Evolutionary conservation across 192 early-diverging fungal genomes (phyloP), one percentile per base, ranked within the genome.

Genomic region (Phycomyces blakesleeanus): DNA sequence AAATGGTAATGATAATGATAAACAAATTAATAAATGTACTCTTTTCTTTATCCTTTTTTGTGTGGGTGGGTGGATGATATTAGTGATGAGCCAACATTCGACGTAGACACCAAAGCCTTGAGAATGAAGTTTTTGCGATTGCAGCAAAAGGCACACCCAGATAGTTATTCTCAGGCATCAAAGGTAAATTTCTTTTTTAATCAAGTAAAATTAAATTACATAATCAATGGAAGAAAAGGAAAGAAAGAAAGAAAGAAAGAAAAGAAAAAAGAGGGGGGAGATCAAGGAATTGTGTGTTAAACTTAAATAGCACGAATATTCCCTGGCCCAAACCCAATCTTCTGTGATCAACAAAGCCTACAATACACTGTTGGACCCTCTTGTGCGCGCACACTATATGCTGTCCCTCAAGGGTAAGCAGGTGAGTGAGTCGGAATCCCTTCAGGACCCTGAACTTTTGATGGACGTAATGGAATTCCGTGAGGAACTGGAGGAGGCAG

Each of bases 281-380:
- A 27, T 24, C 18, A 24, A 54, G 27, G 3, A 49, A 41, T 52
- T 40, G 7, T n/a, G n/a, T n/a, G n/a, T n/a, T 34, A 34, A 34
- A 34, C 29, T 34, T 34, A 34, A 34, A 34, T 34, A 34, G 29
- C 29, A 34, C 29, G 29, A 34, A 7, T 34, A 34, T 34, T 20
- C 26, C 26, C n/a, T 83, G 57, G 87, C 89, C 20, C 84, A 88
- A 25, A 68, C 71, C 26, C 92, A 91, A 57, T 94, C 93, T 0
- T 82, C 90, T 2, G 84, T 88, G 63, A 83, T 92, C 49, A 96
- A 96, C 82, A 91, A 94, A 63, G 94, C 89, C 11, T 93, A 93
- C 58, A 75, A 91, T 21, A 85, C 86, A 16, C 75, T 96, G 21
- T 71, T 82, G 34, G 86, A 93, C 27, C 94, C 92, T 5, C 79